Evolutionary conservation across 805 yeast genomes (phyloP), one percentile per base, ranked within the genome.

Genomic region (Candida berthetii): DNA sequence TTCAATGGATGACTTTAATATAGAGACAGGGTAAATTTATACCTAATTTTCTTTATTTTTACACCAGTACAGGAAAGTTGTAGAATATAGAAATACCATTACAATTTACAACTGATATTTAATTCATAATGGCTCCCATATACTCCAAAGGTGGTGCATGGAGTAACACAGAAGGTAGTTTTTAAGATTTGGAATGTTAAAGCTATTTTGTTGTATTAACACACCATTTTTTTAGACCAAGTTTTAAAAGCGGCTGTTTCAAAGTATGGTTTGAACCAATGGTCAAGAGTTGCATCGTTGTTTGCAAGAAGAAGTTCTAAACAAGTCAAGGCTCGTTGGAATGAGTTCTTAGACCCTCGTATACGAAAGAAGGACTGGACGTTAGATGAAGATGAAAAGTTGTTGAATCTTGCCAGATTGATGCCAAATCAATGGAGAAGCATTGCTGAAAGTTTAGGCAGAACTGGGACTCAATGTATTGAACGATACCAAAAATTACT

Each of bases 341-440:
- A 69, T 38, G 96, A 91, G 54, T 89, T 83, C 77, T 65, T 91
- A 31, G 83, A 81, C 57, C 97, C 98, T 1, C 60, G 69, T 4
- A 71, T 91, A 38, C 68, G 74, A 53, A 78, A 78, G 47, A 44
- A 62, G 1, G 81, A 73, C 22, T 93, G 96, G 93, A 64, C 83
- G 0, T 66, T 71, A 24, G 82, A 77, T 22, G 96, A 90, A 45
- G 99, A 91, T 58, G 80, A 76, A 36, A 74, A 75, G 54, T 66
- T 91, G 37, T 58, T 89, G 42, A 71, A 74, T 28, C 53, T 88
- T 44, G 89, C 85, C 0, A 74, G 77, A 49, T 60, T 80, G 28
- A 64, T 90, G 49, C 97, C 98, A 1, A 88, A 90, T 47, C 97
- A 90, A 62, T 91, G 99, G 99, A 74, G 95, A 36, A 79, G 93